phyloP scores from a whole-genome alignment of 371 early-diverging fungal species.

The Mortierella sp. region DNA sequence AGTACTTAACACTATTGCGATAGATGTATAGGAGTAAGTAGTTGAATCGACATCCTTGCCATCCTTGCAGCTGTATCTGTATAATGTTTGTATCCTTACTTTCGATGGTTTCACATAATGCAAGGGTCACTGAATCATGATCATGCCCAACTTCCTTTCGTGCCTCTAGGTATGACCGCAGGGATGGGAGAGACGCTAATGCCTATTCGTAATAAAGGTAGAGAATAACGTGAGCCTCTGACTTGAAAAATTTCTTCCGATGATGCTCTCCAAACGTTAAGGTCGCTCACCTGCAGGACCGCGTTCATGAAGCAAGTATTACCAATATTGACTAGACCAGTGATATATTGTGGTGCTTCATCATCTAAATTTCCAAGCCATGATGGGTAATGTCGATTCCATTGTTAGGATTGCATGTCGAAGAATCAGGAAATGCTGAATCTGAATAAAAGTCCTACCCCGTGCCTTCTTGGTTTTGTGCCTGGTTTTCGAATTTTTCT shows the following conservation, averaged over 20 bases:
- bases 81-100: constrained; percentile 14
- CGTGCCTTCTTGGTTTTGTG: neutral
- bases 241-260: neutral
- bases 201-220: constrained; percentile 17
- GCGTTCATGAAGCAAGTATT: constrained; percentile 94
- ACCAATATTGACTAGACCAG: constrained; percentile 87
- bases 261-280: neutral
- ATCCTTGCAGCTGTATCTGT: neutral
- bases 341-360: constrained; percentile 33
- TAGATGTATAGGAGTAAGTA: neutral
- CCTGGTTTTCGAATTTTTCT: neutral
- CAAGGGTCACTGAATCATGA: constrained; percentile 38
- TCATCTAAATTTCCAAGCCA: neutral
- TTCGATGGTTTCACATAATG: constrained; percentile 41
- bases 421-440: neutral
- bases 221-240: neutral
- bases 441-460: neutral
- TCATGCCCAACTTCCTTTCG: constrained; percentile 42
- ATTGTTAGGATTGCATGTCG: neutral
- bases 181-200: constrained; percentile 42
- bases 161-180: constrained; percentile 30
- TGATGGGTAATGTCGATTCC: neutral
- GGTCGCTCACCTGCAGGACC: constrained; percentile 77
- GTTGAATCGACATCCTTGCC: neutral
- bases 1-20: constrained; percentile 27